Conservation (phyloP, 352 stramenopile species). For the Globisporangium echinulatum region DNA sequence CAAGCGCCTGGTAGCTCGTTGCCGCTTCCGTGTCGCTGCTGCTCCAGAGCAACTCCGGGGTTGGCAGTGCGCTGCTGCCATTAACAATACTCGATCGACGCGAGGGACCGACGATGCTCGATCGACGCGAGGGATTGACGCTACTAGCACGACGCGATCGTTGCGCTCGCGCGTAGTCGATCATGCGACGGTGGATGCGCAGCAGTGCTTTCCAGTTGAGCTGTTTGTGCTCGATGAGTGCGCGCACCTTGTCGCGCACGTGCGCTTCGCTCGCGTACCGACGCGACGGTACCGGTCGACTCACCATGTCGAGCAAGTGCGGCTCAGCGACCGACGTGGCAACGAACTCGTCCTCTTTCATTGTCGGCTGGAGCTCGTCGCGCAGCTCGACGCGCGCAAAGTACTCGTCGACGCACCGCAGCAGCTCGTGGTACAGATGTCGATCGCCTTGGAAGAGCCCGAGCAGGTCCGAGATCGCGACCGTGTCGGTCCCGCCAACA, state of each 20-base stretch:
- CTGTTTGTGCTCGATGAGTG: conserved; percentile 17
- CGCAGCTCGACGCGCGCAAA: conserved; percentile 33
- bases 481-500: conserved; percentile 7
- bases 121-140: not conserved
- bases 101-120: not conserved
- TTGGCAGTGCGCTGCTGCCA: not conserved
- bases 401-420: conserved; percentile 41
- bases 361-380: conserved; percentile 21
- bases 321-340: conserved; percentile 27
- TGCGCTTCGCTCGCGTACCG: conserved; percentile 23
- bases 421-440: conserved; percentile 36
- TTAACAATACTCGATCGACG: not conserved
- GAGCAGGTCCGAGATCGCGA: conserved; percentile 38
- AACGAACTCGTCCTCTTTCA: conserved; percentile 39
- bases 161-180: conserved; percentile 6
- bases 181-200: conserved; percentile 16
- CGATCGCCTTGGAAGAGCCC: conserved; percentile 38
- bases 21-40: not conserved
- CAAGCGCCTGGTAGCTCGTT: conserved; percentile 2
- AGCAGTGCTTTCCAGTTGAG: conserved; percentile 24
- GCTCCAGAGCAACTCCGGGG: not conserved
- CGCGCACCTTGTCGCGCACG: conserved; percentile 26
- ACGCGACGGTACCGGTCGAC: conserved; percentile 20
- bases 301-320: conserved; percentile 31
- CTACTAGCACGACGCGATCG: not conserved